Evolutionary conservation across 2,329 filamentous ascomycete species (phyloP), one percentile per base, ranked within the genome.

Genomic region (Trichoderma lentiforme): DNA sequence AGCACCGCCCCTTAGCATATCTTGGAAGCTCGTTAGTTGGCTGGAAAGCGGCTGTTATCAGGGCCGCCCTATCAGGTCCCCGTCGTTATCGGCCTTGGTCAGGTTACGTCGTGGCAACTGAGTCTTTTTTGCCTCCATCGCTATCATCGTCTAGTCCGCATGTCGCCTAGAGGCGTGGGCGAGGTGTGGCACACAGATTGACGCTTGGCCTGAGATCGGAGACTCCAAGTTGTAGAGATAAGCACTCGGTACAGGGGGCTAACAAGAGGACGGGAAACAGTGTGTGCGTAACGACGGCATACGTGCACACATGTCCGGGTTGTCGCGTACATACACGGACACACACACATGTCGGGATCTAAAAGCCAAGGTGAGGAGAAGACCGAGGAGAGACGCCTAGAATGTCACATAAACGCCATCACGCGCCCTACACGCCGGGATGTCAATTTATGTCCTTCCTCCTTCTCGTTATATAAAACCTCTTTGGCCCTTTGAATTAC

Each of bases 51-150:
- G 56, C 14, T 36, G 67, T 70, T 70, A 70, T 70, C 67, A 62
- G 43, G 57, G 67, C 56, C 36, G 36, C 56, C 56, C 66, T 69
- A 69, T 69, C 66, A 62, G 39, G 60, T 53, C 67, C 56, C 56
- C 67, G 57, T 70, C 67, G 67, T 70, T 70, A 70, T 70, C 67
- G 60, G 36, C 36, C 14, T 53, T 43, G 8, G 6, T 61, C 39
- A 34, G n/a, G 57, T 62, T 70, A 51, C 47, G 47, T 53, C 21
- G 47, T 53, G 47, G 47, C 47, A 53, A 58, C 63, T 69, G 65
- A 69, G 65, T 53, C n/a, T 14, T 70, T 69, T 61, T 61, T 32
- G 14, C 14, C 21, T 66, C 32, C 32, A 30, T 34, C 36, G 43
- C 26, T 24, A 30, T 36, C 53, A 28, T 68, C 28, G 28, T 61